Base-by-base conservation (phyloP, 192 early-diverging fungal species). In the Rhizoclosmatium globosum region DNA sequence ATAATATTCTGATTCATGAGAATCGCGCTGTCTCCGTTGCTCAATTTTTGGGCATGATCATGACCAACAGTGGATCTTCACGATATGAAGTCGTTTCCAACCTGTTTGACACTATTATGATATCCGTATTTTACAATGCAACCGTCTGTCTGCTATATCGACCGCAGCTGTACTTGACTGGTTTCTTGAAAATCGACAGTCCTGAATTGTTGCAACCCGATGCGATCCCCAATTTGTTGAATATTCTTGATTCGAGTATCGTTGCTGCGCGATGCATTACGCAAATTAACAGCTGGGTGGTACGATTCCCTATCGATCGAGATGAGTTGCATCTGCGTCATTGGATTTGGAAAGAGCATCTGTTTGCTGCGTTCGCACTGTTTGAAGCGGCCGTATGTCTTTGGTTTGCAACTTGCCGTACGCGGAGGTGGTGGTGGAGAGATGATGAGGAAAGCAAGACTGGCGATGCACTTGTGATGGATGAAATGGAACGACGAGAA, bases 381-480 rank as follows among this genome's bases (percentile, higher is more conserved):
- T 68, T 68, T 68, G 66, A 68, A 46, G 66, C 66, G 2, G 38
- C 15, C 45, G 7, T 46, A 43, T 39, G 38, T 46, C 45, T 68
- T 11, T 68, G 66, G 66, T 68, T 9, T 13, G 66, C 23, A 17
- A 68, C 45, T 17, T 68, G 66, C 45, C 42, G 66, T 4, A 68
- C 66, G 2, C 21, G 23, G 23, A 23, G 13, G 15, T 68, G 38
- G 11, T 68, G 66, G 66, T 68, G 21, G 17, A 19, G 42, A 6
- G 19, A 42, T 42, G 42, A 64, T 2, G n/a, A 19, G 62, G 2
- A 2, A 58, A 21, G 62, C 13, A 23, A 21, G 11, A 13, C 41
- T 21, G 23, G 21, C 0, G 62, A n/a, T 39, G 31, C 66, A 17
- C 45, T 68, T 6, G 17, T 19, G 7, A 68, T 68, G 66, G 44